These are phyloP conservation scores for Beta corolliflora DNA, from an alignment of 179 eudicot species.

Conservation along the genomic window DNA sequence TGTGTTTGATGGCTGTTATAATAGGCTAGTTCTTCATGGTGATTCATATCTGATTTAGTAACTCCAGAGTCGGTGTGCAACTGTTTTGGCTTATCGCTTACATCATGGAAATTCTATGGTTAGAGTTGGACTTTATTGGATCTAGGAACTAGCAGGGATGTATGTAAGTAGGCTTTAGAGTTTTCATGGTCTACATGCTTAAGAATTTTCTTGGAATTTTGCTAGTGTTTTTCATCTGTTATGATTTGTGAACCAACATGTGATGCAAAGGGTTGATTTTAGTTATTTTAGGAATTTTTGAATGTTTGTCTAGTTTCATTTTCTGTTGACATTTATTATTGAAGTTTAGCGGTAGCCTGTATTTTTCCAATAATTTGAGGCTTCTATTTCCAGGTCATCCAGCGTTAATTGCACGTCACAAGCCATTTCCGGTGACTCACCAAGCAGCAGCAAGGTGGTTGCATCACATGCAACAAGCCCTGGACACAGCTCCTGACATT, in stretches of 20 bases:
- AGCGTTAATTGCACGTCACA: slow-evolving; percentile 90
- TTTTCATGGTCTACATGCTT: background rate
- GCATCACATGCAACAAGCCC: slow-evolving; percentile 84
- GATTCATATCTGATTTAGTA: background rate
- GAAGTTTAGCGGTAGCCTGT: background rate
- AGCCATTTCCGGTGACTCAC: slow-evolving; percentile 90
- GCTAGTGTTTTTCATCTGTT: background rate
- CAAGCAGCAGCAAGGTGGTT: slow-evolving; percentile 97
- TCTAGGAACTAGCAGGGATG: background rate
- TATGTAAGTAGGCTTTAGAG: too few relatives aligned
- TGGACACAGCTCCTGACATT: slow-evolving; percentile 59
- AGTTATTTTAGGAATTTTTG: background rate
- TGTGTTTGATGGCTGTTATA: background rate
- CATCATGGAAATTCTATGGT: too few relatives aligned
- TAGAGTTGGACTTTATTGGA: background rate
- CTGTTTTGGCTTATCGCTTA: background rate
- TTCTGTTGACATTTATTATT: background rate
- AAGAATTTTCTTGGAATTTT: background rate
- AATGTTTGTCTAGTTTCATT: background rate
- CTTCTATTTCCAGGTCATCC: slow-evolving; percentile 69
- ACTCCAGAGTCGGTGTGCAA: background rate
- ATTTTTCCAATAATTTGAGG: background rate
- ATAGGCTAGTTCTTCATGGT: background rate
- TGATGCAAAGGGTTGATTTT: background rate
- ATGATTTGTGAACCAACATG: background rate